These are phyloP conservation scores for Chaetomium cochliodes DNA, from an alignment of 495 filamentous ascomycete species.

Conservation along the genomic window DNA sequence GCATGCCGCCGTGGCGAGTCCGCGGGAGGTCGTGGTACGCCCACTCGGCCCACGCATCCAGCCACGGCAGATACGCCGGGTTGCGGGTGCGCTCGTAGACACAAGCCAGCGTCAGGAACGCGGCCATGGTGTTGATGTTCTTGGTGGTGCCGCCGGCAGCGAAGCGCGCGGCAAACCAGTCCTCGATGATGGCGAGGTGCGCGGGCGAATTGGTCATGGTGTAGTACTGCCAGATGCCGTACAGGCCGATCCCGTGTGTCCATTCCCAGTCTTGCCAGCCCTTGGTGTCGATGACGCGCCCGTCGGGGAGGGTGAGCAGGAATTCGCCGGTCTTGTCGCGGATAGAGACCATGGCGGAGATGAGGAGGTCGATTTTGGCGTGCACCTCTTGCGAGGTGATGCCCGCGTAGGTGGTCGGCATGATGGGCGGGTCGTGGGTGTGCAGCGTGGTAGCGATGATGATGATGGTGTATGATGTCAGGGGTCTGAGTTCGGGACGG, in stretches of 20 bases:
- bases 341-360: conserved; percentile 67
- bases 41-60: conserved; percentile 75
- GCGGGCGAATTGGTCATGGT: conserved; percentile 55
- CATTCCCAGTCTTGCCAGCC: conserved; percentile 79
- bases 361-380: conserved; percentile 57
- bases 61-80: conserved; percentile 61
- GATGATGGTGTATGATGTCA: background rate
- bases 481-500: background rate
- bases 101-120: conserved; percentile 67
- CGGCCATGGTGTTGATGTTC: conserved; percentile 79
- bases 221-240: conserved; percentile 77
- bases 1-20: conserved; percentile 69
- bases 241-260: conserved; percentile 75
- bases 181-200: conserved; percentile 58
- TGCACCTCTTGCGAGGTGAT: conserved; percentile 51
- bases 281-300: conserved; percentile 74
- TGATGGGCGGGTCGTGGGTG: conserved; percentile 24
- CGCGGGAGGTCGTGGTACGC: conserved; percentile 68
- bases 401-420: conserved; percentile 43
- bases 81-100: conserved; percentile 67
- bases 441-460: background rate
- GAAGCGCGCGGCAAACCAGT: conserved; percentile 66
- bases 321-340: conserved; percentile 67
- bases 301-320: conserved; percentile 62
- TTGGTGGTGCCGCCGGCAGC: conserved; percentile 68